Base-by-base conservation (phyloP, 2,329 filamentous ascomycete genomes). In the Xylariaceae sp. region DNA sequence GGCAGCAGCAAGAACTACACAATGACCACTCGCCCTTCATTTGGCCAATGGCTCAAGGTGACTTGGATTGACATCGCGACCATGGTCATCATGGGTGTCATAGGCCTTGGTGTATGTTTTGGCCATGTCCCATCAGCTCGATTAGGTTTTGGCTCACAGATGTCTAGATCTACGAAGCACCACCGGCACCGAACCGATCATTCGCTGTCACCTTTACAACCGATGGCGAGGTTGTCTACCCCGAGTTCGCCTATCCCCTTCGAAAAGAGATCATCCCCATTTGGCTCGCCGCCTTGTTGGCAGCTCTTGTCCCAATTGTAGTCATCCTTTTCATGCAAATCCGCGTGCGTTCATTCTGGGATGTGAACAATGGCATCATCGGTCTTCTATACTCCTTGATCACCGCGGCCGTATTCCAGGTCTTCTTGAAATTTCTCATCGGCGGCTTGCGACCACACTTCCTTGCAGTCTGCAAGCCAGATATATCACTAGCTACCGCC, bases 391-490 rank as follows among this genome's bases (percentile, higher is more conserved):
- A 89, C 72, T 75, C 80, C 1, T 75, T 89, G 54, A 86, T 89
- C 68, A 74, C 77, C 6, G 83, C 83, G 3, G 82, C 85, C n/a
- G 80, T 89, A 44, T 88, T 90, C 71, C 86, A 90, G 62, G 85
- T 89, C 57, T 85, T 89, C 62, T 60, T 89, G 64, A 90, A 90
- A 68, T 85, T 80, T 77, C 77, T 89, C 39, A 87, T 90, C 54
- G 86, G 86, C 12, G 86, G 85, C 12, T 71, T 86, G 17, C 77
- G 85, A n/a, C 86, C 86, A 1, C 82, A 88, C 65, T 89, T 89
- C 70, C 75, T 89, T 17, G 75, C 74, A 18, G 84, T 87, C 46
- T 89, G 85, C 75, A 78, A 84, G 65, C 86, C 85, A 1, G 75
- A 76, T 48, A 62, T 79, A n/a, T 69, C 69, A 3, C 67, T 67